A percentile compares a stretch with the other conserved stretches of the same genome.
Evolutionary conservation across 2,329 filamentous ascomycete genomes (phyloP).

Genomic region (Blastomyces emzantsi): DNA sequence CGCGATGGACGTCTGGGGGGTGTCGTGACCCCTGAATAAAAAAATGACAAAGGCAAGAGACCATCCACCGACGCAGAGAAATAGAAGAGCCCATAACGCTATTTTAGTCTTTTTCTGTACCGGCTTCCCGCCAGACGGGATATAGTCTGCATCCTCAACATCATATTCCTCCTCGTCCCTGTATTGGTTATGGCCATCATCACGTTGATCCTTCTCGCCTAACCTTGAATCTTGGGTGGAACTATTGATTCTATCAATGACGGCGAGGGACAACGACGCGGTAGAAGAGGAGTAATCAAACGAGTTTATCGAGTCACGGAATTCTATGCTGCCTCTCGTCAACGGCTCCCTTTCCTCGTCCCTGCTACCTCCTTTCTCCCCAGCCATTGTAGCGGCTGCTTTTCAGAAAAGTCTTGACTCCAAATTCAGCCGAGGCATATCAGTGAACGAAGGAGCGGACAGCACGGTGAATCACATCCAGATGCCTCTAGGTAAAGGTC

Average conservation of each 20-base stretch:
- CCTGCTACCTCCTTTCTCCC: constrained; percentile 8
- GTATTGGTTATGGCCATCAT: constrained; percentile 20
- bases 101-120: constrained; percentile 21
- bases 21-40: constrained; percentile 28
- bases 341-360: constrained; percentile 18
- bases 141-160: constrained; percentile 27
- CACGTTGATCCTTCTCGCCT: background rate
- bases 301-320: constrained; percentile 11
- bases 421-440: background rate
- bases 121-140: constrained; percentile 10
- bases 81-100: constrained; percentile 33
- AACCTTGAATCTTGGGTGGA: background rate
- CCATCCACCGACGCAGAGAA: constrained; percentile 39
- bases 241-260: constrained; percentile 13
- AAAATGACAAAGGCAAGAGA: constrained; percentile 38
- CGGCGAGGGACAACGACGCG: constrained; percentile 16
- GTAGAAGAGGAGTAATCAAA: constrained; percentile 17
- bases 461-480: background rate
- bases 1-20: constrained; percentile 21
- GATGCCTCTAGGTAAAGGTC: background rate
- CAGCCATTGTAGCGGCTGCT: constrained; percentile 9
- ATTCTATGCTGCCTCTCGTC: constrained; percentile 9
- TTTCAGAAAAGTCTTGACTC: background rate
- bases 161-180: constrained; percentile 20
- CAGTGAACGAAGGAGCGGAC: background rate